A percentile compares a stretch with the other conserved stretches of the same genome.
phyloP scores from a whole-genome alignment of 345 rosid species.

The Corchorus olitorius region DNA sequence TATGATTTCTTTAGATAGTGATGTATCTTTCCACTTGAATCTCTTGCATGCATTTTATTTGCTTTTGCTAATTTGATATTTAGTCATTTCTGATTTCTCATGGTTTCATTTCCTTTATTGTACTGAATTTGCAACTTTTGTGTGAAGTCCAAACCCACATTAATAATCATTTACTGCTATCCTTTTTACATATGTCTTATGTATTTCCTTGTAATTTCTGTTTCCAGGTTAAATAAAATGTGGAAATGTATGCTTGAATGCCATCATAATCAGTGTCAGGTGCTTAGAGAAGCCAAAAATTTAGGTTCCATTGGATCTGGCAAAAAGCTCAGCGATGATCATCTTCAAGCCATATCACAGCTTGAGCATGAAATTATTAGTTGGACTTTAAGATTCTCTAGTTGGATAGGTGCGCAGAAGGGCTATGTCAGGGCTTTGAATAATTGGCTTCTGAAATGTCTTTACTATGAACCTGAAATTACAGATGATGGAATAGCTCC shows the following conservation, averaged over 20 bases:
- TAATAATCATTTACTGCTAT: not conserved
- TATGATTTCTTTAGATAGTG: not conserved
- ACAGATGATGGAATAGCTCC: slow-evolving; percentile 83
- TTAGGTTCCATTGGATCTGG: slow-evolving; percentile 64
- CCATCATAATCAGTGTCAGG: slow-evolving; percentile 75
- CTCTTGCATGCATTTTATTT: slow-evolving; percentile 4
- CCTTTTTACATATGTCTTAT: not conserved
- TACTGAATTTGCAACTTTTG: not conserved
- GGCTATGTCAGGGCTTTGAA: slow-evolving; percentile 74
- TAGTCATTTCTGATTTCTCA: not conserved
- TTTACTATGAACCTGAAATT: slow-evolving; percentile 86
- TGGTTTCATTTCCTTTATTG: slow-evolving; percentile 14
- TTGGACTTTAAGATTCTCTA: slow-evolving; percentile 73
- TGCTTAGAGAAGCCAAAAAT: slow-evolving; percentile 66
- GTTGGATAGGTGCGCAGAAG: slow-evolving; percentile 85
- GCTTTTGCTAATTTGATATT: not conserved
- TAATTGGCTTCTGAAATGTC: slow-evolving; percentile 82
- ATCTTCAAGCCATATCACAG: slow-evolving; percentile 65
- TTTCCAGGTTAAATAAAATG: slow-evolving; percentile 81
- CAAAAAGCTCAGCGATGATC: slow-evolving; percentile 61
- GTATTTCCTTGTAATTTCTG: slow-evolving; percentile 13
- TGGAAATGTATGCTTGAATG: slow-evolving; percentile 95
- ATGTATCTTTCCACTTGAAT: not conserved
- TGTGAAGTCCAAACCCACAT: not conserved
- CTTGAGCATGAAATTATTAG: slow-evolving; percentile 77